Evolutionary conservation across 768 basidiomycete species (phyloP).

Genomic region (Macrolepiota albuminosa): DNA sequence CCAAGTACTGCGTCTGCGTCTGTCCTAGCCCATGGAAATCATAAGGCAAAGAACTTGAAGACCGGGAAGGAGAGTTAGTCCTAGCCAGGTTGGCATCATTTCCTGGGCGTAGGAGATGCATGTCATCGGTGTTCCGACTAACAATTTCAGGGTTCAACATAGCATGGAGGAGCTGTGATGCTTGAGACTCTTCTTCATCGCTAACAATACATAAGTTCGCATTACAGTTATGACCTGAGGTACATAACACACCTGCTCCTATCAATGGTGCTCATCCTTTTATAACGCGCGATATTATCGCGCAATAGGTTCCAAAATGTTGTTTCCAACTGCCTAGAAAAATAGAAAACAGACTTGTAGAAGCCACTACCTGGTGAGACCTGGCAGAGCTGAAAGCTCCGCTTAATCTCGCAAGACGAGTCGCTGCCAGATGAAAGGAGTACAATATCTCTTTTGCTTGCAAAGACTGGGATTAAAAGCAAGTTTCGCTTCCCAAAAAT

Average conservation of each 20-base stretch:
- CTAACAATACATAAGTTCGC: conserved; percentile 21
- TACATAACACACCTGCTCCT: conserved; percentile 28
- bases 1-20: conserved; percentile 41
- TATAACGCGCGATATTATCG: conserved; percentile 5
- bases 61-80: conserved; percentile 31
- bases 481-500: neutral
- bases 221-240: conserved; percentile 1
- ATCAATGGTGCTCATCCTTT: conserved; percentile 31
- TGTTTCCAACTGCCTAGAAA: neutral
- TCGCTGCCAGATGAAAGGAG: neutral
- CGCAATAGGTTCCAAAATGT: neutral
- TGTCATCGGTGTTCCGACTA: conserved; percentile 14
- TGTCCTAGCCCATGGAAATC: conserved; percentile 58
- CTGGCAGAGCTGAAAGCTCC: neutral
- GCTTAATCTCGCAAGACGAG: neutral
- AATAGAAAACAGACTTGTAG: neutral
- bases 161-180: conserved; percentile 47
- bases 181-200: conserved; percentile 45
- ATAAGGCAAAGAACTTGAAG: conserved; percentile 37
- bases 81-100: conserved; percentile 22
- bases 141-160: conserved; percentile 29
- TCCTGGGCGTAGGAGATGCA: conserved; percentile 13
- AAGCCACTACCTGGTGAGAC: neutral
- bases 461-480: neutral
- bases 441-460: neutral